Base-by-base conservation (phyloP, 225 moss, liverwort and hornwort genomes). In the Marchantia polymorpha region DNA sequence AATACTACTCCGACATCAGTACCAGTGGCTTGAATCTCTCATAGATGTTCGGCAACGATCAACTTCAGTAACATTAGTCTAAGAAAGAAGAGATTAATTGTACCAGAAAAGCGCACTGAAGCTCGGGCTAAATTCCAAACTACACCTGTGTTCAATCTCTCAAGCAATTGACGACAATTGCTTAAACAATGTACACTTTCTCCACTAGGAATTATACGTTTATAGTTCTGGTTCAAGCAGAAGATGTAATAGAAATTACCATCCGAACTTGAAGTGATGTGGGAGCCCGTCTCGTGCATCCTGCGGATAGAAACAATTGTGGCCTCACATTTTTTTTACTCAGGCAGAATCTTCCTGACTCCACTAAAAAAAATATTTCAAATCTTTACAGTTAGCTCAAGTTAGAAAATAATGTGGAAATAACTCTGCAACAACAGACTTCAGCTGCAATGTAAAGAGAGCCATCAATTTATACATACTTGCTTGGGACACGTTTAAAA, bases 261-360 rank as follows among this genome's bases (percentile, higher is more conserved):
- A 66, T 51, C 66, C 30, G 78, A 78, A 68, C 52, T 65, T 29
- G 66, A 78, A 68, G 50, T 65, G 66, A 26, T 51, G 66, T 67
- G 25, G 19, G 66, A 78, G 65, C 52, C 31, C 52, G 23, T 48
- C 51, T 52, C 52, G 13, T 51, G 50, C 25, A 66, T 52, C 12
- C 78, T 78, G 78, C 78, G 29, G 63, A 11, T n/a, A 26, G 20
- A 53, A 73, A 17, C 49, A 20, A 47, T 68, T 8, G 27, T 13
- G 12, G 7, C 68, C 12, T 29, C 12, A 68, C 27, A 68, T 9
- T 6, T 16, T 9, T 47, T 17, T 25, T 39, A 39, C 39, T 39
- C 39, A 39, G 39, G 39, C 39, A 39, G 39, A 39, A 2, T 39
- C 39, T 39, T 39, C 39, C 39, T 39, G 39, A 39, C 39, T 39